These are phyloP conservation scores for Ophiostoma angusticollis DNA, from an alignment of 2,329 filamentous ascomycete species.

Conservation along the genomic window DNA sequence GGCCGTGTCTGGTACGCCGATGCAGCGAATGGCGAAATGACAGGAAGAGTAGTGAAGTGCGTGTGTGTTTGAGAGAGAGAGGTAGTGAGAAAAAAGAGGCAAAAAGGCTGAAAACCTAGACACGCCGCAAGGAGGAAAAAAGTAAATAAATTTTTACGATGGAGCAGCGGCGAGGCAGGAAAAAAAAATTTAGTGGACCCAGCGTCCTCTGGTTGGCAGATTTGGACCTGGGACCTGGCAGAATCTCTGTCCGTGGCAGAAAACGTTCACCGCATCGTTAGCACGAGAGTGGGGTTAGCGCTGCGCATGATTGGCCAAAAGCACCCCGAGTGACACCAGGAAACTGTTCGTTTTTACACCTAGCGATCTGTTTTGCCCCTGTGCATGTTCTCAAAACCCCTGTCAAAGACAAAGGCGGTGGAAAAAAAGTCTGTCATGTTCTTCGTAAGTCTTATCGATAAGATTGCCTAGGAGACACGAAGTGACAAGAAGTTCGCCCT, in stretches of 20 bases:
- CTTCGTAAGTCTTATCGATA: constrained; percentile 11
- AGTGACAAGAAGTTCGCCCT: too few relatives aligned
- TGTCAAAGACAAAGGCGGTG: background rate
- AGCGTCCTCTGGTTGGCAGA: constrained; percentile 9
- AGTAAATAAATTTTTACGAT: constrained; percentile 11
- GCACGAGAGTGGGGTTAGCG: too few relatives aligned
- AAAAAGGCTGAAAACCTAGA: background rate
- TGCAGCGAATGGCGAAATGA: constrained; percentile 16
- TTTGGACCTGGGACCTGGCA: too few relatives aligned
- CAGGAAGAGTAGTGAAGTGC: constrained; percentile 14
- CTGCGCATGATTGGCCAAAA: too few relatives aligned
- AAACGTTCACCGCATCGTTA: too few relatives aligned
- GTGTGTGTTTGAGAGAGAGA: too few relatives aligned
- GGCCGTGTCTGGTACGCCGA: background rate
- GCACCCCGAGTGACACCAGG: too few relatives aligned
- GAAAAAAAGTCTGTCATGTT: constrained; percentile 1
- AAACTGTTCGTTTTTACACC: too few relatives aligned
- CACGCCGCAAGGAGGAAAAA: constrained; percentile 2
- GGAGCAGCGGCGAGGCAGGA: background rate
- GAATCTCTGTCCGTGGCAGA: constrained; percentile 6
- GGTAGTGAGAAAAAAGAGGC: constrained; percentile 12
- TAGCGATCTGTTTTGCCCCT: background rate
- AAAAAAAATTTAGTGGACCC: constrained; percentile 13
- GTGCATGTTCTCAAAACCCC: background rate
- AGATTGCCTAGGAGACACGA: constrained; percentile 11